A percentile compares a stretch with the other conserved stretches of the same genome.
phyloP scores from a whole-genome alignment of 805 yeast species.

The Citeromyces nyonsensis region DNA sequence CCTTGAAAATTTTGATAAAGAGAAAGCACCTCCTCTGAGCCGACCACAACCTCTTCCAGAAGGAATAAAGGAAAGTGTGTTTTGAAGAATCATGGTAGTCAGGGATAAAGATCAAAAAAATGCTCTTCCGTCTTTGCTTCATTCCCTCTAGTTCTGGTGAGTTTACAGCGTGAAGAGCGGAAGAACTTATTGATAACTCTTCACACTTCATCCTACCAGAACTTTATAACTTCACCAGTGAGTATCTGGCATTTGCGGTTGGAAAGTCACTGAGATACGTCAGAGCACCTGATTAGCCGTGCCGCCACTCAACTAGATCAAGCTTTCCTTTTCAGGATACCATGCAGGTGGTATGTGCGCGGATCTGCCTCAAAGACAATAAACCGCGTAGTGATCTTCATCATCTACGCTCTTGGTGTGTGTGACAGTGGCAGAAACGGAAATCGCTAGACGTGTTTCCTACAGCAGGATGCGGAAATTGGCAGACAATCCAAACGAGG shows the following conservation, averaged over 20 bases:
- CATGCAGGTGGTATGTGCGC: slow-evolving; percentile 20
- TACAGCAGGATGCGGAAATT: slow-evolving; percentile 52
- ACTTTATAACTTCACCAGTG: slow-evolving; percentile 70
- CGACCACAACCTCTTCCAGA: too few species aligned
- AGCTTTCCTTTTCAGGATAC: slow-evolving; percentile 34
- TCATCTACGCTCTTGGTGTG: slow-evolving; percentile 43
- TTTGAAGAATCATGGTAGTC: too few species aligned
- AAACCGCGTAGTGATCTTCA: slow-evolving; percentile 41
- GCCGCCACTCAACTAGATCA: slow-evolving; percentile 73
- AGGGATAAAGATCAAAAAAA: too few species aligned
- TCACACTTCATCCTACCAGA: slow-evolving; percentile 71
- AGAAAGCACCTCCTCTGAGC: too few species aligned
- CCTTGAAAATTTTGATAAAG: too few species aligned
- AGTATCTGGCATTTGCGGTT: slow-evolving; percentile 72
- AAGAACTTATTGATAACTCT: slow-evolving; percentile 78
- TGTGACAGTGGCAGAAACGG: slow-evolving; percentile 49
- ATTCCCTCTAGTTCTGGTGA: too few species aligned
- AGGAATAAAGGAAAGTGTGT: too few species aligned
- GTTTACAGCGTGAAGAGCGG: too few species aligned
- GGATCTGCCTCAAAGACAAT: slow-evolving; percentile 16
- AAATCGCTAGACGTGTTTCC: slow-evolving; percentile 50
- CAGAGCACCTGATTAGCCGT: slow-evolving; percentile 80
- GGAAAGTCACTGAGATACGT: slow-evolving; percentile 73
- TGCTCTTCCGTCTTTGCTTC: too few species aligned
- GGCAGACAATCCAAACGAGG: slow-evolving; percentile 69